Evolutionary conservation across 1,139 yeast species (phyloP).

Genomic region (Kodamaea fungicola): DNA sequence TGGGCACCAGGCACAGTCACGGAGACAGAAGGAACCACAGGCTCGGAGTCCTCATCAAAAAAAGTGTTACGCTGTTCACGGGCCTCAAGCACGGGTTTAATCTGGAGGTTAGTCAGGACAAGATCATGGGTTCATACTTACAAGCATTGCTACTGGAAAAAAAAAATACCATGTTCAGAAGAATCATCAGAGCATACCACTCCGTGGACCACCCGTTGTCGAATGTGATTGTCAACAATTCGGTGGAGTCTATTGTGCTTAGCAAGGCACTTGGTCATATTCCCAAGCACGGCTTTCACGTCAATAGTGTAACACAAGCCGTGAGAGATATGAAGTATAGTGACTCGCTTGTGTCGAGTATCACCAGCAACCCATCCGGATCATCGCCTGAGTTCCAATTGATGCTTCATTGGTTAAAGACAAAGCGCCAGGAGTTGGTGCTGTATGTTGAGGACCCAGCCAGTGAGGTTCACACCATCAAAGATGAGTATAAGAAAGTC

Average conservation of each 20-base stretch:
- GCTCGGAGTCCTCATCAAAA: constrained; percentile 37
- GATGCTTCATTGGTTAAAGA: constrained; percentile 44
- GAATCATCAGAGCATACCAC: constrained; percentile 23
- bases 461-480: constrained; percentile 22
- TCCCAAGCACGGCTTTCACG: constrained; percentile 68
- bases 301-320: constrained; percentile 58
- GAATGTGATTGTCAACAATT: constrained; percentile 27
- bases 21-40: constrained; percentile 15
- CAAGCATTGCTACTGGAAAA: constrained; percentile 5
- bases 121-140: constrained; percentile 1
- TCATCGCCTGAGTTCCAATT: constrained; percentile 41
- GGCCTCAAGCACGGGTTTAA: constrained; percentile 55
- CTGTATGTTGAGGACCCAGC: constrained; percentile 27
- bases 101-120: constrained; percentile 22
- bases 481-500: constrained; percentile 58
- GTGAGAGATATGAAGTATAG: constrained; percentile 59
- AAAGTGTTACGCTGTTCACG: constrained; percentile 54
- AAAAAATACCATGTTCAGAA: constrained; percentile 2
- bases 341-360: constrained; percentile 63
- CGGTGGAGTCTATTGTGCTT: constrained; percentile 34
- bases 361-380: constrained; percentile 34
- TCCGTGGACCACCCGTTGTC: constrained; percentile 35
- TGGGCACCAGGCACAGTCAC: constrained; percentile 5
- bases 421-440: constrained; percentile 32
- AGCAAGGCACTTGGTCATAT: constrained; percentile 46